A percentile compares a stretch with the other conserved stretches of the same genome.
phyloP scores from a whole-genome alignment of 129 eudicot species.

The Flaveria bidentis region DNA sequence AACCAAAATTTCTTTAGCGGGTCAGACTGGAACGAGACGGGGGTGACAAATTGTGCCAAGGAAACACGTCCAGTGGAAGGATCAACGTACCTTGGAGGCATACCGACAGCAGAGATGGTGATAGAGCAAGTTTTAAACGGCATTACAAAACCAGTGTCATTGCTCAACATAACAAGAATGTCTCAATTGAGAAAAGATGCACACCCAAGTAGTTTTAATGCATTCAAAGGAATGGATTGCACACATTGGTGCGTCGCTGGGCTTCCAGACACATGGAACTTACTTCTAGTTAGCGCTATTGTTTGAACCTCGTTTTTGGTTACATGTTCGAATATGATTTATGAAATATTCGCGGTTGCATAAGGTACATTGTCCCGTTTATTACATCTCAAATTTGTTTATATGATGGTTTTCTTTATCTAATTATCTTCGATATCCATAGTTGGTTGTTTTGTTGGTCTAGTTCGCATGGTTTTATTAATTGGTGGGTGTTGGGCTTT shows the following conservation, averaged over 20 bases:
- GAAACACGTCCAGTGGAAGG: constrained; percentile 53
- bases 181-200: constrained; percentile 76
- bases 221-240: constrained; percentile 57
- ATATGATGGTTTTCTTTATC: too few species aligned
- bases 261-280: constrained; percentile 76
- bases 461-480: too few species aligned
- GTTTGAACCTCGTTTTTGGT: constrained; percentile 9
- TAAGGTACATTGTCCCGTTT: too few species aligned
- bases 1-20: constrained; percentile 38
- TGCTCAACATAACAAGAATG: constrained; percentile 58
- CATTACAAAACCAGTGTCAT: constrained; percentile 37
- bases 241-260: constrained; percentile 92
- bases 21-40: constrained; percentile 46
- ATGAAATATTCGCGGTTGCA: too few species aligned
- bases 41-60: constrained; percentile 43
- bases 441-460: too few species aligned
- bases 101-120: constrained; percentile 45
- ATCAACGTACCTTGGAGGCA: constrained; percentile 46
- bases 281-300: constrained; percentile 46
- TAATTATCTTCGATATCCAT: too few species aligned
- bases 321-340: neutral
- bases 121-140: constrained; percentile 52
- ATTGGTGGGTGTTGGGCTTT: too few species aligned
- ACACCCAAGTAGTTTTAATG: constrained; percentile 59
- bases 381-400: too few species aligned